Conservation (phyloP, 495 filamentous ascomycete genomes). For the Penicillium coffeae region DNA sequence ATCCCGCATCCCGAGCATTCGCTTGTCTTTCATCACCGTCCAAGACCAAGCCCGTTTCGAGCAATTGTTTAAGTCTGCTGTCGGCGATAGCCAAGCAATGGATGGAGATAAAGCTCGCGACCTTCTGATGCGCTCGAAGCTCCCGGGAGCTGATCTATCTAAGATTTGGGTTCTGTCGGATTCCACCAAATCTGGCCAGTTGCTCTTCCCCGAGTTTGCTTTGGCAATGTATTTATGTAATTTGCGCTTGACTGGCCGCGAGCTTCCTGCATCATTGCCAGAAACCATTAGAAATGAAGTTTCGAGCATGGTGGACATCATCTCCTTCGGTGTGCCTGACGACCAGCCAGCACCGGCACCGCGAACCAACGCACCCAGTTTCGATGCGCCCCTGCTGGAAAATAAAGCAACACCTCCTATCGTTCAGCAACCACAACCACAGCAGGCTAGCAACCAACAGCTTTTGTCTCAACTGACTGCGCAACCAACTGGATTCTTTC, state of each 20-base stretch:
- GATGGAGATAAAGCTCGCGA: constrained; percentile 90
- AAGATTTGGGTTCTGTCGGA: constrained; percentile 96
- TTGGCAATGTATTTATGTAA: constrained; percentile 99
- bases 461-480: constrained; percentile 71
- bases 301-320: constrained; percentile 99
- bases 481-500: constrained; percentile 61
- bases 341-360: constrained; percentile 52
- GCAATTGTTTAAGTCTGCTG: constrained; percentile 94
- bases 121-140: constrained; percentile 79
- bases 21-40: constrained; percentile 92
- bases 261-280: constrained; percentile 68
- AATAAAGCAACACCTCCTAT: constrained; percentile 64
- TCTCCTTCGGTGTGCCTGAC: constrained; percentile 89
- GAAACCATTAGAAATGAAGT: constrained; percentile 93
- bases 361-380: constrained; percentile 73
- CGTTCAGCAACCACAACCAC: constrained; percentile 83
- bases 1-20: constrained; percentile 86
- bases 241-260: constrained; percentile 80
- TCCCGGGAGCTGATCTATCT: constrained; percentile 75
- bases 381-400: constrained; percentile 59
- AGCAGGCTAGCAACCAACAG: constrained; percentile 69
- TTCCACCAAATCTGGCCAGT: constrained; percentile 92
- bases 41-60: constrained; percentile 97
- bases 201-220: constrained; percentile 97
- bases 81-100: constrained; percentile 80